A percentile compares a stretch with the other conserved stretches of the same genome.
Conservation (phyloP, 345 rosid genomes). For the Fremontodendron californicum region DNA sequence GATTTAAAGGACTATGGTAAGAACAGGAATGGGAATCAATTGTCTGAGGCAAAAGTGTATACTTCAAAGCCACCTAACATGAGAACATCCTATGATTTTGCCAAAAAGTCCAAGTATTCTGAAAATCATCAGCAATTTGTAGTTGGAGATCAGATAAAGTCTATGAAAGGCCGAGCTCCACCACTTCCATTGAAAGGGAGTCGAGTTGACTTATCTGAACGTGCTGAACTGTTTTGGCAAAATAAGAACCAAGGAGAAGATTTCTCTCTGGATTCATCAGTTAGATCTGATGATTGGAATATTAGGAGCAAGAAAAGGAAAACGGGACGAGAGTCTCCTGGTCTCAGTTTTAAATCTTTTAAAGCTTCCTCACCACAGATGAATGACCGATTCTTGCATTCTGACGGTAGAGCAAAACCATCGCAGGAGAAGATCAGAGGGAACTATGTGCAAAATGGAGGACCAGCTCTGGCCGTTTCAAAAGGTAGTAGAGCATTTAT, state of each 20-base stretch:
- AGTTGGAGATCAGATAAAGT: constrained; percentile 54
- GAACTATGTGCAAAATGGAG: constrained; percentile 48
- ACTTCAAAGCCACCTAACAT: constrained; percentile 29
- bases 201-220: constrained; percentile 42
- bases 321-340: constrained; percentile 52
- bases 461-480: constrained; percentile 30
- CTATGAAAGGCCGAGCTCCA: constrained; percentile 39
- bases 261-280: constrained; percentile 45
- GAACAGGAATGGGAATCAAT: constrained; percentile 31
- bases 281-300: constrained; percentile 56
- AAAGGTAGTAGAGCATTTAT: constrained; percentile 43
- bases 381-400: constrained; percentile 50
- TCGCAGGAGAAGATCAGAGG: constrained; percentile 56
- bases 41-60: constrained; percentile 30
- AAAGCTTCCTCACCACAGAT: constrained; percentile 51
- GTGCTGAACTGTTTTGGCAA: constrained; percentile 44
- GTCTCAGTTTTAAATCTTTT: constrained; percentile 41
- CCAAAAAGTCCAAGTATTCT: constrained; percentile 41
- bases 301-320: constrained; percentile 63
- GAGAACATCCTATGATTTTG: constrained; percentile 31
- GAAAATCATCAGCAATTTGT: constrained; percentile 39
- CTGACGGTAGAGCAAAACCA: constrained; percentile 51
- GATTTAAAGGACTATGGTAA: constrained; percentile 41
- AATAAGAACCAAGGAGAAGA: constrained; percentile 42
- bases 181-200: constrained; percentile 43